A percentile compares a stretch with the other conserved stretches of the same genome.
Evolutionary conservation across 2,329 filamentous ascomycete species (phyloP).

Genomic region (Zelopaecilomyces penicillatus): DNA sequence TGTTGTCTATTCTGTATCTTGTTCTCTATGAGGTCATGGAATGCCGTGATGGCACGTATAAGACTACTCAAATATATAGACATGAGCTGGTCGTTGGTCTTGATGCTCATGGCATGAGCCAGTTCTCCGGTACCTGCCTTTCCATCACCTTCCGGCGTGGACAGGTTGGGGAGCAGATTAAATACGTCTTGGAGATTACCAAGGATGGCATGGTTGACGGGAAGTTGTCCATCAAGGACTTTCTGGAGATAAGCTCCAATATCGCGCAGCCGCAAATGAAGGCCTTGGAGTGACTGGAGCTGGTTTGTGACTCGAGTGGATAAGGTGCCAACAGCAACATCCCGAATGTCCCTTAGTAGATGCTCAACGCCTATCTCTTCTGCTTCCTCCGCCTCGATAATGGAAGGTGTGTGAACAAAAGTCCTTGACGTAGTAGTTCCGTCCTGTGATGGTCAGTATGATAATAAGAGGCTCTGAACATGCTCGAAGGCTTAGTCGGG

Average conservation of each 20-base stretch:
- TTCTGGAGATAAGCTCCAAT: conserved; percentile 95
- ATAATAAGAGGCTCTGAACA: conserved; percentile 2
- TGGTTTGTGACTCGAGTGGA: conserved; percentile 97
- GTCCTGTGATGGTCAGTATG: conserved; percentile 51
- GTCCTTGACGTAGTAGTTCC: conserved; percentile 95
- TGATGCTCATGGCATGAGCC: conserved; percentile 94
- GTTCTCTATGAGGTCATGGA: conserved; percentile 99
- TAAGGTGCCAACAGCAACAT: conserved; percentile 93
- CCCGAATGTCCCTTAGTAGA: conserved; percentile 91
- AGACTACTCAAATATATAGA: conserved; percentile 94
- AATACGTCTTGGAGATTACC: conserved; percentile 99
- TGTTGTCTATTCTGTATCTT: conserved; percentile 99
- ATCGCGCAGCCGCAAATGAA: conserved; percentile 88
- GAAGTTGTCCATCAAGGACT: conserved; percentile 84
- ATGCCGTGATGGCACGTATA: conserved; percentile 95
- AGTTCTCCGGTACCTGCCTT: conserved; percentile 70
- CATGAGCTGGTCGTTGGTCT: conserved; percentile 99
- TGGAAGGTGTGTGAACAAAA: conserved; percentile 95
- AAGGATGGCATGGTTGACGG: conserved; percentile 93
- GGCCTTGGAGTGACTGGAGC: conserved; percentile 90
- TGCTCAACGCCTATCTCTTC: conserved; percentile 99
- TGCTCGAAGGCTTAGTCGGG: background rate
- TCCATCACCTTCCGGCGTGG: conserved; percentile 64
- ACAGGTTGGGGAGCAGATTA: conserved; percentile 93
- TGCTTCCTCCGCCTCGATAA: conserved; percentile 97